phyloP scores from a whole-genome alignment of 805 yeast species.

The Isabelozyma pseudorhagii region DNA sequence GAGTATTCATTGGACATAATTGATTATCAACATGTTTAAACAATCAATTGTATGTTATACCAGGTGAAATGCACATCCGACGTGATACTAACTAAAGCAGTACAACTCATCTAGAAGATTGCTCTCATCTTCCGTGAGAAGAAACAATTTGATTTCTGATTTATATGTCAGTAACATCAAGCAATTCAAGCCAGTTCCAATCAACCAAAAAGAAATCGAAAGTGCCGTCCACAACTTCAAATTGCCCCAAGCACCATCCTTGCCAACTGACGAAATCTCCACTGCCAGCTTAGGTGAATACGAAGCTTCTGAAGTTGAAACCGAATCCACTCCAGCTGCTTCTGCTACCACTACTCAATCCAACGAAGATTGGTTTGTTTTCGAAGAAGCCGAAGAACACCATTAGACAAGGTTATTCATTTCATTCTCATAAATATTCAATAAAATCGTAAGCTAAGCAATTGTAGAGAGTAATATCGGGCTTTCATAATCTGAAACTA shows the following conservation, averaged over 20 bases:
- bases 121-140: conserved; percentile 40
- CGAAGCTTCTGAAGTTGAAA: conserved; percentile 72
- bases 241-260: conserved; percentile 73
- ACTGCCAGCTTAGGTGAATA: conserved; percentile 68
- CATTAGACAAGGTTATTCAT: conserved; percentile 28
- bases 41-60: conserved; percentile 38
- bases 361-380: conserved; percentile 78
- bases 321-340: conserved; percentile 31
- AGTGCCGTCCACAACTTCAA: conserved; percentile 80
- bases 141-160: conserved; percentile 69
- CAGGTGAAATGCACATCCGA: background rate
- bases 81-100: conserved; percentile 12
- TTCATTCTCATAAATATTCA: background rate
- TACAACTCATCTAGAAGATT: conserved; percentile 38
- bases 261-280: conserved; percentile 69
- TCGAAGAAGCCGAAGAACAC: conserved; percentile 62
- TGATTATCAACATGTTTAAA: conserved; percentile 30
- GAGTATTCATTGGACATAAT: background rate
- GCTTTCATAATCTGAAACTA: no score
- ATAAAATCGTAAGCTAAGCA: background rate
- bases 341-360: conserved; percentile 39
- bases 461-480: background rate
- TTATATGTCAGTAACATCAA: conserved; percentile 84
- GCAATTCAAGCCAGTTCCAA: conserved; percentile 81
- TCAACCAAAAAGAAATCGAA: conserved; percentile 71